Base-by-base conservation (phyloP, 768 basidiomycete genomes). In the Rhodotorula diobovata region DNA sequence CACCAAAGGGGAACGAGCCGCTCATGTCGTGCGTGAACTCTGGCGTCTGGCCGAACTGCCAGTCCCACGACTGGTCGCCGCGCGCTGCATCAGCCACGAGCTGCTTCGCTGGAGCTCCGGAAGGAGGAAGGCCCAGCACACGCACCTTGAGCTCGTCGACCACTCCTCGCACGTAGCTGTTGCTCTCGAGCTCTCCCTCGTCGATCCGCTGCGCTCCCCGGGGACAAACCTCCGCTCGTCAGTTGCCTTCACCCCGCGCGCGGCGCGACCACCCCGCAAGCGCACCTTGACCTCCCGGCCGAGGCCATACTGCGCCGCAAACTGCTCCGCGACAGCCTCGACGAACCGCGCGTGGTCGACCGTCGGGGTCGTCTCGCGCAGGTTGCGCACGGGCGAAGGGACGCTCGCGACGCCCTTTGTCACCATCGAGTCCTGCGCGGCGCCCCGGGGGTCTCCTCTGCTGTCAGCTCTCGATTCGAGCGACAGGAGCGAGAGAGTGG, bases 1-100 rank as follows among this genome's bases (percentile, higher is more conserved):
- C 21, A 32, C 46, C 68, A 23, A 54, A 70, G 28, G 54, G 39
- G 76, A 85, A 82, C 28, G 72, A 65, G 10, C 78, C 79, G 41
- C 79, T 58, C 12, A 86, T 53, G 6, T 82, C 82, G 77, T 91
- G 90, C 14, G 87, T 88, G 79, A 99, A 98, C 78, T 95, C 90
- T 53, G 94, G 93, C 0, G 94, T 95, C 78, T 94, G 90, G 0
- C 94, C 95, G 77, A 87, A 96, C 23, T 85, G 83, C 93, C 94
- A 98, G 32, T 91, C 85, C 96, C 96, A 97, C 45, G 85, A 88
- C 93, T 94, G 76, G 48, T 61, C 4, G 21, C n/a, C 30, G 41
- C 28, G 10, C 50, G 43, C 2, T 32, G 63, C 39, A 41, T 25
- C 46, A 46, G 32, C 23, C 48, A 30, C 1, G 10, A 53, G 50